Base-by-base conservation (phyloP, 164 flowering plant genomes). In the Litsea cubeba region DNA sequence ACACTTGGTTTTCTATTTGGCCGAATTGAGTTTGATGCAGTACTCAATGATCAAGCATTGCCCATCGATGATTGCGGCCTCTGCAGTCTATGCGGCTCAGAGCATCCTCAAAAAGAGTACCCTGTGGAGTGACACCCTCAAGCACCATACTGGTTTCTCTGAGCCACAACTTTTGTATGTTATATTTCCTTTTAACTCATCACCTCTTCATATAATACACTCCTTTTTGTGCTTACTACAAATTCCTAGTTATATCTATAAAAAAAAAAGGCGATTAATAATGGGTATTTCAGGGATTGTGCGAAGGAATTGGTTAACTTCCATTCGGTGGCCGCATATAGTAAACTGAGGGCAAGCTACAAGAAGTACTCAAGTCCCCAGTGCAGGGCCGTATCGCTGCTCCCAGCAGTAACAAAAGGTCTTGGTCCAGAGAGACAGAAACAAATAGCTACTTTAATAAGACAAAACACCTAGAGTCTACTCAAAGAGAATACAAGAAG, bases 51-150 rank as follows among this genome's bases (percentile, higher is more conserved):
- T 82, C 3, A 78, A 75, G 50, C 89, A 81, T 78, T 75, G 83
- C 72, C 94, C 97, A 40, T 95, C 98, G 2, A 85, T 91, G 96
- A 75, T 95, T 28, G 93, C 98, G 28, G 99, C 99, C 71, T 85
- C 98, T 25, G 98, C 98, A 20, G 95, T 93, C 65, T 93, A 88
- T 75, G 99, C 88, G 0, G 98, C 99, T 3, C 82, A 90, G 1
- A 81, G 86, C 81, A 86, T 92, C 10, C 81, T 95, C 7, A 80
- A 75, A 80, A 84, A 77, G 76, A 78, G 17, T 17, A 94, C 95
- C 22, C n/a, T 71, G 35, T 95, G 99, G 99, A 86, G 75, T 6
- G 88, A 87, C 15, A 91, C 96, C 0, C 90, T 95, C 0, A 81
- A 87, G 79, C 68, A 80, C 28, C 92, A 95, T 74, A 91, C 98